Evolutionary conservation across 768 basidiomycete species (phyloP).

Genomic region (Ramaria sp.): DNA sequence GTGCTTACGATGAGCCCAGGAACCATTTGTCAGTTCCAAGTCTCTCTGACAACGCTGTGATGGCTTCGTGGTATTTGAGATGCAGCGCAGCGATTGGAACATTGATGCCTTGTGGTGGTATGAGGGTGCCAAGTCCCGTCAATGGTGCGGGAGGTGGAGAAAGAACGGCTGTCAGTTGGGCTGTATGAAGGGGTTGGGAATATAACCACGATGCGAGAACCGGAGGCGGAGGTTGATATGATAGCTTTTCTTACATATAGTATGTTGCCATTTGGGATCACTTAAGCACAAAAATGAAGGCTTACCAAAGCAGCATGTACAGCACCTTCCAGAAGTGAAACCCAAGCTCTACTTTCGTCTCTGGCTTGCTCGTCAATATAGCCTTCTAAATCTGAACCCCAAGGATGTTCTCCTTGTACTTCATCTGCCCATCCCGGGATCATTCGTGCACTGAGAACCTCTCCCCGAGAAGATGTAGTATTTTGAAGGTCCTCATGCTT

Average conservation of each 20-base stretch:
- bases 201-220: slow-evolving; percentile 20
- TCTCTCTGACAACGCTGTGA: slow-evolving; percentile 61
- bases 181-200: not conserved
- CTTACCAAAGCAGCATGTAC: slow-evolving; percentile 69
- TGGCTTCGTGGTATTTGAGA: slow-evolving; percentile 54
- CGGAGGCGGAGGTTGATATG: slow-evolving; percentile 32
- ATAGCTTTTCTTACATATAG: slow-evolving; percentile 2
- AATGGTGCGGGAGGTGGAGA: slow-evolving; percentile 59
- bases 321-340: slow-evolving; percentile 62
- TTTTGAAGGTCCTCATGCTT: slow-evolving; percentile 16
- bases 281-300: slow-evolving; percentile 9
- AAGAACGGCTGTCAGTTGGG: slow-evolving; percentile 36
- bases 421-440: slow-evolving; percentile 71
- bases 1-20: slow-evolving; percentile 51
- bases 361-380: slow-evolving; percentile 47
- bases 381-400: slow-evolving; percentile 44
- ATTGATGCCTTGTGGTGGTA: slow-evolving; percentile 51
- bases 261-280: not conserved
- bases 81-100: slow-evolving; percentile 18
- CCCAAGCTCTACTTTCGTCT: slow-evolving; percentile 77
- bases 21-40: slow-evolving; percentile 76
- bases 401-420: slow-evolving; percentile 27
- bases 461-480: slow-evolving; percentile 19
- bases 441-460: slow-evolving; percentile 50
- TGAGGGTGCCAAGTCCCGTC: slow-evolving; percentile 52